Evolutionary conservation across 2,329 filamentous ascomycete species (phyloP).

Genomic region (Aspergillus costaricaensis): DNA sequence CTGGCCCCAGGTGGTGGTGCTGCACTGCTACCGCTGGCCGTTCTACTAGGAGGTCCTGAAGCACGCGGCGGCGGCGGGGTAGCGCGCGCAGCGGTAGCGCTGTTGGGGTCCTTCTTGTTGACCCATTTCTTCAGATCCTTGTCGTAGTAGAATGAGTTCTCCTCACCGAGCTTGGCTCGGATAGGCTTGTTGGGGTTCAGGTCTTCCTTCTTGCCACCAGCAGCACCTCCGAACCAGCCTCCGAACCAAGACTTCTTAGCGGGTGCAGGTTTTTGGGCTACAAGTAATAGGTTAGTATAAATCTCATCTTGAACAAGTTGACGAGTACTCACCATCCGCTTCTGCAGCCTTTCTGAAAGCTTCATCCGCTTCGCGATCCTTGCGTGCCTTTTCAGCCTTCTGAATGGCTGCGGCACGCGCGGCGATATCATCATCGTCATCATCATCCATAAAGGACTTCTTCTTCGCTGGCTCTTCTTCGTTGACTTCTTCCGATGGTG

Average conservation of each 20-base stretch:
- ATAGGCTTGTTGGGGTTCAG: constrained; percentile 59
- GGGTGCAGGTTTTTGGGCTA: constrained; percentile 40
- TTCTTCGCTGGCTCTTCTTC: constrained; percentile 66
- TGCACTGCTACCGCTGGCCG: constrained; percentile 57
- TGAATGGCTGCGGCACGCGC: constrained; percentile 54
- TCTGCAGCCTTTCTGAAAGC: constrained; percentile 82
- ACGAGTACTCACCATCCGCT: constrained; percentile 55
- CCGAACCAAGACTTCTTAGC: constrained; percentile 64
- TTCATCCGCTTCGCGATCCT: constrained; percentile 79
- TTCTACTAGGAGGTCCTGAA: constrained; percentile 51
- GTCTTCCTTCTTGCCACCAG: constrained; percentile 52
- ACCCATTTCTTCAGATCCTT: constrained; percentile 97
- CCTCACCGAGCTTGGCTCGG: constrained; percentile 88
- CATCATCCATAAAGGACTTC: constrained; percentile 79
- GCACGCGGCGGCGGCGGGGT: constrained; percentile 78
- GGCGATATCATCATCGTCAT: constrained; percentile 68
- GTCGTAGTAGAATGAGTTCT: constrained; percentile 91
- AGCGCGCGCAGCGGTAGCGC: constrained; percentile 60
- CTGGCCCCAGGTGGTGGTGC: constrained; percentile 44
- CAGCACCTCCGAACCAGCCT: constrained; percentile 74
- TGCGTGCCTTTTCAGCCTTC: constrained; percentile 65
- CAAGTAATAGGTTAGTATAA: constrained; percentile 51
- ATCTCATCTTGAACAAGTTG: not conserved
- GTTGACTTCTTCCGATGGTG: constrained; percentile 55
- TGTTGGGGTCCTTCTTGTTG: constrained; percentile 81